These are phyloP conservation scores for Dothideomycetes sp. DNA, from an alignment of 2,329 filamentous ascomycete genomes.

Conservation along the genomic window DNA sequence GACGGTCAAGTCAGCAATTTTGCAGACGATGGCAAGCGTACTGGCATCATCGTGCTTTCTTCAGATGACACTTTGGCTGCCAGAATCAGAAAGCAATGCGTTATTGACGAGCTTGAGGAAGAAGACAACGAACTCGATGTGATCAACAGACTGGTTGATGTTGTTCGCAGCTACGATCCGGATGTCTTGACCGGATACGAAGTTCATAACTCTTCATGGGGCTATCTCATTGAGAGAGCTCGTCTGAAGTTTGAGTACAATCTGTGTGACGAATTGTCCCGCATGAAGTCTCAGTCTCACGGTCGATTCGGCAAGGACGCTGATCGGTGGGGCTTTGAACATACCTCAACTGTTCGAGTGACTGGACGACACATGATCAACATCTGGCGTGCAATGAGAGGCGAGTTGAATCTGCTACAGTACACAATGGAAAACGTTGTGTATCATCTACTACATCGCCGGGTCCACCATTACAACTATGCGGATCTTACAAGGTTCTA, in stretches of 20 bases:
- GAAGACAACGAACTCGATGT: slow-evolving; percentile 76
- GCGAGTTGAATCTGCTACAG: slow-evolving; percentile 82
- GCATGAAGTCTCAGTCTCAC: slow-evolving; percentile 74
- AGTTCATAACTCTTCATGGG: slow-evolving; percentile 88
- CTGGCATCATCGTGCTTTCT: slow-evolving; percentile 60
- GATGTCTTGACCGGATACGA: slow-evolving; percentile 93
- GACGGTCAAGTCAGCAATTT: slow-evolving; percentile 41
- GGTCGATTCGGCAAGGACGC: slow-evolving; percentile 76
- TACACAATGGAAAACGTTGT: slow-evolving; percentile 95
- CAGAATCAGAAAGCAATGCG: slow-evolving; percentile 48
- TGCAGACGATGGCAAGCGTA: slow-evolving; percentile 36
- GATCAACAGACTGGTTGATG: slow-evolving; percentile 73
- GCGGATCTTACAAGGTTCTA: slow-evolving; percentile 76
- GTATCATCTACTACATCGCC: slow-evolving; percentile 77
- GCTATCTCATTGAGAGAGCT: slow-evolving; percentile 86
- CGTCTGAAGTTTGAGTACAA: slow-evolving; percentile 79
- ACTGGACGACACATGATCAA: slow-evolving; percentile 95
- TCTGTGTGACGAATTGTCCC: slow-evolving; percentile 80
- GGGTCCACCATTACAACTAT: slow-evolving; percentile 80
- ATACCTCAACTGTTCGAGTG: slow-evolving; percentile 83
- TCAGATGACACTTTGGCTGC: slow-evolving; percentile 41
- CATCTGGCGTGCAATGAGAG: slow-evolving; percentile 89
- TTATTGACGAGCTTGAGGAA: slow-evolving; percentile 57
- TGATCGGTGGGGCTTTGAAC: slow-evolving; percentile 88
- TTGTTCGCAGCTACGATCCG: slow-evolving; percentile 75